Evolutionary conservation across 495 filamentous ascomycete species (phyloP).

Genomic region (Daldinia vernicosa): DNA sequence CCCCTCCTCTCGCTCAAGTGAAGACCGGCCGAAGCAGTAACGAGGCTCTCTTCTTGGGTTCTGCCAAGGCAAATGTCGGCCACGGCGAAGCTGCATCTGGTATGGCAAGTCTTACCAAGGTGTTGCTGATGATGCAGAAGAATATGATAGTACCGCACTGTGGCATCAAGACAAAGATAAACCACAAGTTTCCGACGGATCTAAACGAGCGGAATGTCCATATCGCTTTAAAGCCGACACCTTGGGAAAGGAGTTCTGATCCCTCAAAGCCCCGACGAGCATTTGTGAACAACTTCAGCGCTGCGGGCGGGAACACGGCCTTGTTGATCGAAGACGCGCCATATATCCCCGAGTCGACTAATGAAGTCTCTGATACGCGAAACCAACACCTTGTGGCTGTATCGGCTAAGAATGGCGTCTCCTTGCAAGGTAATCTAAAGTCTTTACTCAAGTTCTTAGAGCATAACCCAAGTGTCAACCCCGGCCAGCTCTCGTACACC

Average conservation of each 20-base stretch:
- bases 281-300: slow-evolving; percentile 64
- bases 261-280: slow-evolving; percentile 47
- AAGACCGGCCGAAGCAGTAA: slow-evolving; percentile 3
- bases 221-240: slow-evolving; percentile 62
- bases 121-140: slow-evolving; percentile 77
- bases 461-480: slow-evolving; percentile 47
- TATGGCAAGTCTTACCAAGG: slow-evolving; percentile 63
- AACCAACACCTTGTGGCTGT: slow-evolving; percentile 55
- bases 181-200: slow-evolving; percentile 67
- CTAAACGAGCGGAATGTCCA: slow-evolving; percentile 60
- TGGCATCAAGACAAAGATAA: slow-evolving; percentile 60
- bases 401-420: slow-evolving; percentile 53
- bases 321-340: slow-evolving; percentile 62
- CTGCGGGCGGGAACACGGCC: slow-evolving; percentile 63
- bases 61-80: slow-evolving; percentile 60
- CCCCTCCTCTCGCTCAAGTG: slow-evolving; percentile 2
- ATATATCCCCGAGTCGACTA: not conserved
- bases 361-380: slow-evolving; percentile 45
- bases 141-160: slow-evolving; percentile 74
- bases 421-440: slow-evolving; percentile 45
- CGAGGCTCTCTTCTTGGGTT: slow-evolving; percentile 59
- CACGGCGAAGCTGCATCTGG: slow-evolving; percentile 60
- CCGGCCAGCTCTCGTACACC: slow-evolving; percentile 68
- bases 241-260: slow-evolving; percentile 39
- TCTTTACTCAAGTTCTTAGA: slow-evolving; percentile 52